These are phyloP conservation scores for Melocanna baccifera DNA, from an alignment of 176 grass and related monocot genomes.

Conservation along the genomic window DNA sequence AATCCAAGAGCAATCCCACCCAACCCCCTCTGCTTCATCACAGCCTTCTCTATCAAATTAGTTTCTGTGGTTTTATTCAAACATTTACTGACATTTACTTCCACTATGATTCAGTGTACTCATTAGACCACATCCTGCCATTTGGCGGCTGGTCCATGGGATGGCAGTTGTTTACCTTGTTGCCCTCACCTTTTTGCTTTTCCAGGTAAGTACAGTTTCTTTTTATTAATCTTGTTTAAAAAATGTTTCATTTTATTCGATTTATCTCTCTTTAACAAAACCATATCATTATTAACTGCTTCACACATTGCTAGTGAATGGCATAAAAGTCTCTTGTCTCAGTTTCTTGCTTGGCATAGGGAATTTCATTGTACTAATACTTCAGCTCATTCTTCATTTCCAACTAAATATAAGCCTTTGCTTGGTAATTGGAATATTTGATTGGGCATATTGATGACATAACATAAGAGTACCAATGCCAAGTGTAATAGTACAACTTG, in stretches of 20 bases:
- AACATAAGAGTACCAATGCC: not conserved
- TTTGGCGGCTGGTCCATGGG: constrained; percentile 98
- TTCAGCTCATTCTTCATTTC: not conserved
- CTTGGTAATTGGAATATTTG: constrained; percentile 2
- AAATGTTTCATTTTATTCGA: not conserved
- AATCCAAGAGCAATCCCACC: not conserved
- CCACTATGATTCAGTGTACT: constrained; percentile 64
- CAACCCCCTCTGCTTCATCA: not conserved
- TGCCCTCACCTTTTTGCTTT: constrained; percentile 97
- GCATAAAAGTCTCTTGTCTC: not conserved
- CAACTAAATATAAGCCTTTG: not conserved
- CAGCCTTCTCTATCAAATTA: constrained; percentile 21
- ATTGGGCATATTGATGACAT: not conserved
- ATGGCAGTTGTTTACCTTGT: constrained; percentile 95
- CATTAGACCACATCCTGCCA: constrained; percentile 96
- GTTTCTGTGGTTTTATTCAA: not conserved
- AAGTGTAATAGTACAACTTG: not conserved
- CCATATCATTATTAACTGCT: not conserved
- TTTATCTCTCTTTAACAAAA: not conserved
- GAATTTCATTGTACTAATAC: not conserved
- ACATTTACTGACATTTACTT: constrained; percentile 32
- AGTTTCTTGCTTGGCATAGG: not conserved
- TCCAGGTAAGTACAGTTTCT: constrained; percentile 63
- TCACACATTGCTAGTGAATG: not conserved
- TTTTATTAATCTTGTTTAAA: constrained; percentile 5